Conservation (phyloP, 257 asterid species). For the Ophiorrhiza pumila region DNA sequence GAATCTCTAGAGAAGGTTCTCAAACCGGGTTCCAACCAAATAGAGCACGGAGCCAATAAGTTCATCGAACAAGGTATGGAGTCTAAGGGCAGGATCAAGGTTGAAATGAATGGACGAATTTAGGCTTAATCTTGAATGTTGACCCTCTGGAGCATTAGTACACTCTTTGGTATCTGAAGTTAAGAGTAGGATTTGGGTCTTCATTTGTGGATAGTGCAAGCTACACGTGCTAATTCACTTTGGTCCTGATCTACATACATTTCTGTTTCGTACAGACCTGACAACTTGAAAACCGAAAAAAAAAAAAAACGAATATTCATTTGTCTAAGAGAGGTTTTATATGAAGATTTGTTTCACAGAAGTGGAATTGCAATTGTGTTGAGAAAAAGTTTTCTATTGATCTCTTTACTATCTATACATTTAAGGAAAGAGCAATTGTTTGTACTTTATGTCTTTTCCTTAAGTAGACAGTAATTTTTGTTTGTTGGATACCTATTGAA, state of each 20-base stretch:
- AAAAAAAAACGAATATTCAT: background rate
- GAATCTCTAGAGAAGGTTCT: no score
- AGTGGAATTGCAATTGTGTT: background rate
- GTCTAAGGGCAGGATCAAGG: no score
- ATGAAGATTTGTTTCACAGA: background rate
- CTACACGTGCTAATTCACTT: background rate
- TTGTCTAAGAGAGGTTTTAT: background rate
- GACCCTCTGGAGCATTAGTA: background rate
- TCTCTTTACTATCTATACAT: background rate
- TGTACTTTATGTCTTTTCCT: background rate
- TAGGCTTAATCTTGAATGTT: no score
- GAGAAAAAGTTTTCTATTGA: background rate
- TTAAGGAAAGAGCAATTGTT: background rate
- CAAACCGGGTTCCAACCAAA: no score
- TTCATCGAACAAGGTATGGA: no score
- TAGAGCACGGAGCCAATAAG: no score
- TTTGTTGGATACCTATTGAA: conserved; percentile 25
- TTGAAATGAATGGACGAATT: no score
- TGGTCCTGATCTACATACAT: background rate
- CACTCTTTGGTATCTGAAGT: background rate
- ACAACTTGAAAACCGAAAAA: background rate
- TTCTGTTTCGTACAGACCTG: background rate
- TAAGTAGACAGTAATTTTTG: background rate
- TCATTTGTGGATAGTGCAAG: background rate
- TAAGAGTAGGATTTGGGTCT: background rate